Percentiles rank a stretch among this genome's conserved stretches.
phyloP scores from a whole-genome alignment of 345 rosid genomes.

The Mallotus nudiflorus region DNA sequence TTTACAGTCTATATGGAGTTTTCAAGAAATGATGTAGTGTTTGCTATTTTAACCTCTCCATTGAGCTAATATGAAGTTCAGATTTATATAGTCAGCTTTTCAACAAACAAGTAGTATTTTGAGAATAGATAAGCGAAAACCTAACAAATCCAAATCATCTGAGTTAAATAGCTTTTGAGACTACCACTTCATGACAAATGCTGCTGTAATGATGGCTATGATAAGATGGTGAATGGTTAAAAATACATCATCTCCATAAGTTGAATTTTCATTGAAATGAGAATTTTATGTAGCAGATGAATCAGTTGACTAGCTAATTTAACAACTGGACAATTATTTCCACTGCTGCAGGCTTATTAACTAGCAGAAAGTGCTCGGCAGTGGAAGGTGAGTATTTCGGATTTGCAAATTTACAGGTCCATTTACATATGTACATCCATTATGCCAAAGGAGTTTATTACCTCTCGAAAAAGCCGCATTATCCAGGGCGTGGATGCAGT shows the following conservation, averaged over 20 bases:
- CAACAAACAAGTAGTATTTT: not conserved
- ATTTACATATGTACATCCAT: not conserved
- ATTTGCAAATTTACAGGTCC: not conserved
- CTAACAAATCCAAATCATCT: not conserved
- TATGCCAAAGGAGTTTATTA: slow-evolving; percentile 26
- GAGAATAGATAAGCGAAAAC: not conserved
- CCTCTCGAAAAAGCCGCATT: slow-evolving; percentile 57
- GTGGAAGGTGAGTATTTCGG: not conserved
- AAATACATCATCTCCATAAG: not conserved
- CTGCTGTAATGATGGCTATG: not conserved
- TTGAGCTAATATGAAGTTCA: not conserved
- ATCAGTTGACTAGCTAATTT: not conserved
- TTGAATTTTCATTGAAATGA: not conserved
- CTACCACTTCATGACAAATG: slow-evolving; percentile 2
- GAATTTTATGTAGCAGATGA: not conserved
- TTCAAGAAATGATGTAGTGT: not conserved
- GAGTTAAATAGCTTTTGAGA: not conserved
- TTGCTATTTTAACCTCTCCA: not conserved
- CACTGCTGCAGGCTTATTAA: not conserved
- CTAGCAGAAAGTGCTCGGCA: not conserved
- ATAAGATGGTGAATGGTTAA: not conserved
- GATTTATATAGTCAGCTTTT: not conserved
- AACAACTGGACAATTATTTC: slow-evolving; percentile 3
- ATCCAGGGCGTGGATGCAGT: slow-evolving; percentile 59
- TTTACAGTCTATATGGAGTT: not conserved